Conservation (phyloP, 805 yeast genomes). For the Yarrowia keelungensis region DNA sequence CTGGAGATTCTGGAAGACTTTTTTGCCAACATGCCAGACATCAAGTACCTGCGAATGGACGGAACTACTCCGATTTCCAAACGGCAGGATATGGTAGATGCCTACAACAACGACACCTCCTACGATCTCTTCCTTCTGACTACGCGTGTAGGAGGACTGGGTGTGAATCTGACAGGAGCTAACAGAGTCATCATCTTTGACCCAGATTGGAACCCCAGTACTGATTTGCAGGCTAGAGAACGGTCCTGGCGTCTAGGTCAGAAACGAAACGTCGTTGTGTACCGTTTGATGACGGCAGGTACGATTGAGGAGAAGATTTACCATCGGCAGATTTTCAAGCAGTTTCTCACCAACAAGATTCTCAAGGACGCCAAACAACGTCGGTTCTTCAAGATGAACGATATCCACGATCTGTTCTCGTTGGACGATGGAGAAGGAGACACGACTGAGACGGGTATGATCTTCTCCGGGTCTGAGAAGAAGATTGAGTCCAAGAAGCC, state of each 20-base stretch:
- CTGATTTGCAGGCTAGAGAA: slow-evolving; percentile 95
- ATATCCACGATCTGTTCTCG: slow-evolving; percentile 86
- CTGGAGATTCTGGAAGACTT: slow-evolving; percentile 81
- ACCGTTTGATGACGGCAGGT: slow-evolving; percentile 91
- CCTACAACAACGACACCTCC: slow-evolving; percentile 67
- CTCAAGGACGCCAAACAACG: slow-evolving; percentile 94
- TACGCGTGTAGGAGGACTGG: slow-evolving; percentile 95
- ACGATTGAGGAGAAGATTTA: slow-evolving; percentile 96
- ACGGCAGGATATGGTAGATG: slow-evolving; percentile 81
- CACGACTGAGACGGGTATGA: slow-evolving; percentile 15
- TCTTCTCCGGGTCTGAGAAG: slow-evolving; percentile 47
- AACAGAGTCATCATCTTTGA: slow-evolving; percentile 92
- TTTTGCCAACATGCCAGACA: slow-evolving; percentile 53
- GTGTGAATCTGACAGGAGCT: slow-evolving; percentile 94
- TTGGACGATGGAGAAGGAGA: slow-evolving; percentile 62
- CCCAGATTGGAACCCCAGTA: slow-evolving; percentile 99
- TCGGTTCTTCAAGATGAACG: slow-evolving; percentile 90
- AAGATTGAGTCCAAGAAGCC: slow-evolving; percentile 42
- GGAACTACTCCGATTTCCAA: slow-evolving; percentile 83
- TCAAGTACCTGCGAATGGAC: slow-evolving; percentile 82
- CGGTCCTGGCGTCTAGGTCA: slow-evolving; percentile 98
- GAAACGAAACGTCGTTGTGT: slow-evolving; percentile 87
- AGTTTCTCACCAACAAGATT: slow-evolving; percentile 89
- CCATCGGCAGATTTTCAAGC: slow-evolving; percentile 96
- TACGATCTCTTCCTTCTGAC: slow-evolving; percentile 79